These are phyloP conservation scores for Trichoderma lentiforme DNA, from an alignment of 2,329 filamentous ascomycete genomes.

Conservation along the genomic window DNA sequence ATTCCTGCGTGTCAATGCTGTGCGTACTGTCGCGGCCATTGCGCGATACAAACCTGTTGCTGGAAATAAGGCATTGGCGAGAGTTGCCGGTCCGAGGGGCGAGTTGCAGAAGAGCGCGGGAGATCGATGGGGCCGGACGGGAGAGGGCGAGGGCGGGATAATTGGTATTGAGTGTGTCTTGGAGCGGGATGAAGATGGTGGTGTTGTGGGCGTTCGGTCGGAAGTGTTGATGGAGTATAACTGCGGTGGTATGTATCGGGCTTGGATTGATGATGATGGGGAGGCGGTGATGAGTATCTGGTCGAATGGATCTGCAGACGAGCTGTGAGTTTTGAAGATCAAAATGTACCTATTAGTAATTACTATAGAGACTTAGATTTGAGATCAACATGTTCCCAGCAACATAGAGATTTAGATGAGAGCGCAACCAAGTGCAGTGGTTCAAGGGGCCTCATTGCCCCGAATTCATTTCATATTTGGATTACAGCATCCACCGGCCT, in stretches of 20 bases:
- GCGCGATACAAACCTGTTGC: conserved; percentile 58
- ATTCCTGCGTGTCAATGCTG: conserved; percentile 70
- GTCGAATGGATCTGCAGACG: conserved; percentile 29
- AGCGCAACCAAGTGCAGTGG: not conserved
- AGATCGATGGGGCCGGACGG: conserved; percentile 66
- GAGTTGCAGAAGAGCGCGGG: conserved; percentile 73
- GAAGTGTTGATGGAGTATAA: conserved; percentile 75
- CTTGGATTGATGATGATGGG: conserved; percentile 66
- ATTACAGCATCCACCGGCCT: not conserved
- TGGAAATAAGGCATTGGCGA: conserved; percentile 56
- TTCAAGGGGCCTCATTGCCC: not conserved
- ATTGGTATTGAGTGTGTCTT: conserved; percentile 70
- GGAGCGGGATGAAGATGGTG: conserved; percentile 42
- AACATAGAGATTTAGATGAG: not conserved
- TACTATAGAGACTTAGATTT: too few species aligned
- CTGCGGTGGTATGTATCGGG: conserved; percentile 83
- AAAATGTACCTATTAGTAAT: too few species aligned
- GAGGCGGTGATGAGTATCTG: conserved; percentile 49
- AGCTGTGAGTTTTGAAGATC: not conserved
- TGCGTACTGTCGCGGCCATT: conserved; percentile 69
- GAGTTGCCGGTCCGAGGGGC: conserved; percentile 67
- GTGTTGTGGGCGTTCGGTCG: conserved; percentile 39
- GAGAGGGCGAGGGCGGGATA: conserved; percentile 80
- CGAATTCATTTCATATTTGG: not conserved
- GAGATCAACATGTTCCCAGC: not conserved